Percentiles rank a stretch among this genome's conserved stretches.
Evolutionary conservation across 75 land plant species (phyloP).

Genomic region (Selaginella tamariscina): DNA sequence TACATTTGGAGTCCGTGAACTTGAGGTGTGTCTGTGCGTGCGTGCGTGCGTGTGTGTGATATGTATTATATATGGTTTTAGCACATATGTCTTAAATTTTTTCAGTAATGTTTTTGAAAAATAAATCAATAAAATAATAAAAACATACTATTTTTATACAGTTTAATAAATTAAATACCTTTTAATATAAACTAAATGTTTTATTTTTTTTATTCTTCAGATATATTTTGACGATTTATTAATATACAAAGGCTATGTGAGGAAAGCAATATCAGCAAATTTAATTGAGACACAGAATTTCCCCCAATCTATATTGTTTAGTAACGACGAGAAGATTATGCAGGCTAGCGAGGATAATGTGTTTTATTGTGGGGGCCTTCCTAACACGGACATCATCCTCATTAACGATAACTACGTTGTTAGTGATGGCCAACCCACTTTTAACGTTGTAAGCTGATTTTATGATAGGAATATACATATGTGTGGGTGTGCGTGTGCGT

Average conservation of each 20-base stretch:
- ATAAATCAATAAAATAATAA: too few relatives aligned
- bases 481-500: too few relatives aligned
- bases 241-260: background rate
- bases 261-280: background rate
- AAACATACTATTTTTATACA: too few relatives aligned
- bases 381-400: background rate
- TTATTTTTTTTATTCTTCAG: too few relatives aligned
- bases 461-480: too few relatives aligned
- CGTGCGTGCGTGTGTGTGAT: too few relatives aligned
- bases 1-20: background rate
- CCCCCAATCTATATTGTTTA: background rate
- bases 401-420: background rate
- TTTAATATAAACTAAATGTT: too few relatives aligned
- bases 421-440: background rate
- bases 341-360: background rate
- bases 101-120: too few relatives aligned
- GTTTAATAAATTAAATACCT: too few relatives aligned
- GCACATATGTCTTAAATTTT: too few relatives aligned
- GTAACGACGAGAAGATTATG: background rate
- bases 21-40: slow-evolving; percentile 5
- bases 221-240: background rate
- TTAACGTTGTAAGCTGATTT: too few relatives aligned
- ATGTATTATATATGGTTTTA: too few relatives aligned
- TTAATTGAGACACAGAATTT: background rate
- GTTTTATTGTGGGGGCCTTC: background rate